These are phyloP conservation scores for Psilocybe tampanensis DNA, from an alignment of 768 basidiomycete genomes.

Conservation along the genomic window DNA sequence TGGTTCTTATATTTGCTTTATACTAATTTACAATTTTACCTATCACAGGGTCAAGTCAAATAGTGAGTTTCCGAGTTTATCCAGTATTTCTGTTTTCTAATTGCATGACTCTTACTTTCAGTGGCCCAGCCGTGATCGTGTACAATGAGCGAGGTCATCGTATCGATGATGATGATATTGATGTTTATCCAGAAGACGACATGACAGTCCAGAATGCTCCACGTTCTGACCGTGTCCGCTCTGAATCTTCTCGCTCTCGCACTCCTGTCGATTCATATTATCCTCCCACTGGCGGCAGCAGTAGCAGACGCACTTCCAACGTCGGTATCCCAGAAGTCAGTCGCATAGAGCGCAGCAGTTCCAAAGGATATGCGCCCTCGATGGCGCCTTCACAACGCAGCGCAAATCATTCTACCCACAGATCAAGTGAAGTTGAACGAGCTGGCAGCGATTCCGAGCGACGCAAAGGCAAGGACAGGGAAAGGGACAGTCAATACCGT, in stretches of 20 bases:
- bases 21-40: background rate
- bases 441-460: conserved; percentile 26
- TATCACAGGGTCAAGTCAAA: conserved; percentile 60
- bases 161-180: conserved; percentile 72
- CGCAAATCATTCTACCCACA: conserved; percentile 9
- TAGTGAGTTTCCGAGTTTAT: conserved; percentile 51
- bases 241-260: conserved; percentile 56
- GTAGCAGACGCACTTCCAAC: conserved; percentile 19
- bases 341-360: conserved; percentile 22
- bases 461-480: conserved; percentile 25
- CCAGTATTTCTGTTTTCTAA: background rate
- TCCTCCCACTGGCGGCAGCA: conserved; percentile 24
- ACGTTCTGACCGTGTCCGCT: conserved; percentile 36
- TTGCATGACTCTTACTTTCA: conserved; percentile 23
- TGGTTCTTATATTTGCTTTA: no score
- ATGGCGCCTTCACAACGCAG: conserved; percentile 21
- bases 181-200: conserved; percentile 69
- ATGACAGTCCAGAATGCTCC: conserved; percentile 16
- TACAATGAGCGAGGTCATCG: conserved; percentile 81
- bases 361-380: conserved; percentile 25
- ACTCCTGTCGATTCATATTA: conserved; percentile 46
- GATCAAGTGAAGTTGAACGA: conserved; percentile 21
- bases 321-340: conserved; percentile 14
- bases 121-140: conserved; percentile 79
- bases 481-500: conserved; percentile 17